Conservation (phyloP, 202 grass and related monocot genomes). For the Setaria italica region DNA sequence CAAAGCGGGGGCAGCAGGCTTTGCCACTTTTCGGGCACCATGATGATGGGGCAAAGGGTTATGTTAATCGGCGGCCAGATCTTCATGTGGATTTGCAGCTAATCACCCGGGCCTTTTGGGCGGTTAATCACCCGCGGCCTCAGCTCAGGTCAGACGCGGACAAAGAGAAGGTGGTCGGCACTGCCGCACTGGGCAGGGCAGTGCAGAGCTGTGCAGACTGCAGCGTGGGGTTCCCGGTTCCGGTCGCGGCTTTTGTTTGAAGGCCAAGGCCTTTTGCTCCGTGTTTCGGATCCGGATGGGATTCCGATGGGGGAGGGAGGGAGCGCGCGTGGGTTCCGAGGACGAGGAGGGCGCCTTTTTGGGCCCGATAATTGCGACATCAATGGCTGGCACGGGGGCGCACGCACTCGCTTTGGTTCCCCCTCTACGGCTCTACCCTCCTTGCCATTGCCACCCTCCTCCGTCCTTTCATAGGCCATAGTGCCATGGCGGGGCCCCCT, state of each 20-base stretch:
- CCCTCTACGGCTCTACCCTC: too few relatives aligned
- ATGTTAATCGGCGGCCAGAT: slow-evolving; percentile 46
- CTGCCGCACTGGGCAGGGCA: background rate
- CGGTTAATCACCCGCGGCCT: background rate
- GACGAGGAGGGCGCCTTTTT: slow-evolving; percentile 19
- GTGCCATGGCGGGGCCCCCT: background rate
- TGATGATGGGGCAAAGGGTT: slow-evolving; percentile 55
- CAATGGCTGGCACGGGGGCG: slow-evolving; percentile 46
- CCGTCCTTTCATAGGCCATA: too few relatives aligned
- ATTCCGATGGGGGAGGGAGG: slow-evolving; percentile 19
- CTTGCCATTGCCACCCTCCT: background rate
- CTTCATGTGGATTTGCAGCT: background rate
- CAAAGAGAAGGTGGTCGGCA: slow-evolving; percentile 2
- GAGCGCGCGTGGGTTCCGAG: slow-evolving; percentile 38
- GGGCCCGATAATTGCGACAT: slow-evolving; percentile 59
- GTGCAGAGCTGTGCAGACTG: background rate
- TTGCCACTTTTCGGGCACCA: slow-evolving; percentile 26
- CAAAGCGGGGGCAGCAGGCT: background rate
- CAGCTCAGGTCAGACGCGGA: background rate
- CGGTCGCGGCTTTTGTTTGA: background rate
- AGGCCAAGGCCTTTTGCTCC: background rate
- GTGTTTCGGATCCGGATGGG: slow-evolving; percentile 33
- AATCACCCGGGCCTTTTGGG: background rate
- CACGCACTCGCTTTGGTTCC: slow-evolving; percentile 11
- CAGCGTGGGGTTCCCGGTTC: background rate